Percentiles rank a stretch among this genome's conserved stretches.
phyloP scores from a whole-genome alignment of 345 rosid species.

The Sonneratia caseolaris region DNA sequence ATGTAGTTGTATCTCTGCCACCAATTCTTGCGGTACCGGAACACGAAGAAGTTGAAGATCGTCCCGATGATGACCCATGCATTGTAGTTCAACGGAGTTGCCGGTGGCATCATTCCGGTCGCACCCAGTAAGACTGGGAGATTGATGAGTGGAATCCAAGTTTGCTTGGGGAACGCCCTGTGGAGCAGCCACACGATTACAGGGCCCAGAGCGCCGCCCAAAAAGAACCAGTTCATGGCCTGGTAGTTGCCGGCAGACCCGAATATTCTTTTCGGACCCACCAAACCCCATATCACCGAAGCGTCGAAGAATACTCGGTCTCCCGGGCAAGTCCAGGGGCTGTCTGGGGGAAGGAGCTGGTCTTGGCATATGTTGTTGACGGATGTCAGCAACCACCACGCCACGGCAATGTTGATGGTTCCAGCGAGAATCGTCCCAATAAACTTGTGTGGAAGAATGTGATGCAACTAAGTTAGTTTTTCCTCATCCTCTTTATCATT shows the following conservation, averaged over 20 bases:
- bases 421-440: constrained; percentile 84
- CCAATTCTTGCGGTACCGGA: constrained; percentile 64
- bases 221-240: constrained; percentile 80
- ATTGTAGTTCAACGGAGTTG: constrained; percentile 67
- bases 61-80: constrained; percentile 74
- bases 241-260: constrained; percentile 65
- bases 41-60: constrained; percentile 68
- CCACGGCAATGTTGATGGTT: constrained; percentile 64
- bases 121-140: constrained; percentile 86
- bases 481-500: neutral
- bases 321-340: constrained; percentile 87
- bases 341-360: constrained; percentile 51
- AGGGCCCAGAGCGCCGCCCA: constrained; percentile 78
- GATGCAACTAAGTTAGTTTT: neutral
- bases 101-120: constrained; percentile 70
- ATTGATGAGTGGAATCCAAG: constrained; percentile 81
- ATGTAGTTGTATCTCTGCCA: constrained; percentile 86
- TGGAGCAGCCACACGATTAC: constrained; percentile 56
- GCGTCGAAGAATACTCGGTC: constrained; percentile 90
- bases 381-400: constrained; percentile 78
- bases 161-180: constrained; percentile 60
- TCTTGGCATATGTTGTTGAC: constrained; percentile 70
- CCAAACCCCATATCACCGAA: constrained; percentile 85
- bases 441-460: constrained; percentile 23
- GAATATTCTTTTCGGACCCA: constrained; percentile 69